Percentiles rank a stretch among this genome's conserved stretches.
Conservation (phyloP, 2,329 filamentous ascomycete genomes). For the Alternaria consortialis region DNA sequence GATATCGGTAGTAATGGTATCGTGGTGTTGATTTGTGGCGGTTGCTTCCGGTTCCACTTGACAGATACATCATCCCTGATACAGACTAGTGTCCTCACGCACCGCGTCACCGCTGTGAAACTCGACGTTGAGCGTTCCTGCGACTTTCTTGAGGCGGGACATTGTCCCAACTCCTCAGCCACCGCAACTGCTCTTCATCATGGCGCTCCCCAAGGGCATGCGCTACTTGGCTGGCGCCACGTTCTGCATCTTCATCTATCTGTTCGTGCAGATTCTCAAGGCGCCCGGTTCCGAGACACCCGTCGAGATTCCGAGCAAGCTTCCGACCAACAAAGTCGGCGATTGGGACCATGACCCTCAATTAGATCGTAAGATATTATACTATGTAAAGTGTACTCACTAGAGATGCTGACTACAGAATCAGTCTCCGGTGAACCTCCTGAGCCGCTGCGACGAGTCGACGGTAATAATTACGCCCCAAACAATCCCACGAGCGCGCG, state of each 20-base stretch:
- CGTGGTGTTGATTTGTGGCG: constrained; percentile 12
- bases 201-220: constrained; percentile 87
- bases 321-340: constrained; percentile 56
- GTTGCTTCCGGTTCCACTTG: constrained; percentile 18
- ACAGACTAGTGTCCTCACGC: constrained; percentile 6
- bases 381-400: not conserved
- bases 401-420: constrained; percentile 10
- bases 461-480: constrained; percentile 77
- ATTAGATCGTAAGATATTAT: constrained; percentile 74
- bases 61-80: constrained; percentile 12
- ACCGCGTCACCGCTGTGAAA: constrained; percentile 25
- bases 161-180: constrained; percentile 6
- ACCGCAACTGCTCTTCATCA: constrained; percentile 54
- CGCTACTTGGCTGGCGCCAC: constrained; percentile 78
- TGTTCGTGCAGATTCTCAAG: constrained; percentile 78
- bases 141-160: constrained; percentile 18
- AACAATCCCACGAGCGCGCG: constrained; percentile 79
- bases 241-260: constrained; percentile 77
- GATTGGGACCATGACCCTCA: constrained; percentile 83
- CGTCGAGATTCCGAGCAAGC: constrained; percentile 46
- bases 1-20: not conserved
- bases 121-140: constrained; percentile 5
- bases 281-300: constrained; percentile 62
- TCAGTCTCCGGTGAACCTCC: constrained; percentile 84
- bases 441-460: constrained; percentile 74